Conservation (phyloP, 352 stramenopile species). For the Globisporangium alternatum region DNA sequence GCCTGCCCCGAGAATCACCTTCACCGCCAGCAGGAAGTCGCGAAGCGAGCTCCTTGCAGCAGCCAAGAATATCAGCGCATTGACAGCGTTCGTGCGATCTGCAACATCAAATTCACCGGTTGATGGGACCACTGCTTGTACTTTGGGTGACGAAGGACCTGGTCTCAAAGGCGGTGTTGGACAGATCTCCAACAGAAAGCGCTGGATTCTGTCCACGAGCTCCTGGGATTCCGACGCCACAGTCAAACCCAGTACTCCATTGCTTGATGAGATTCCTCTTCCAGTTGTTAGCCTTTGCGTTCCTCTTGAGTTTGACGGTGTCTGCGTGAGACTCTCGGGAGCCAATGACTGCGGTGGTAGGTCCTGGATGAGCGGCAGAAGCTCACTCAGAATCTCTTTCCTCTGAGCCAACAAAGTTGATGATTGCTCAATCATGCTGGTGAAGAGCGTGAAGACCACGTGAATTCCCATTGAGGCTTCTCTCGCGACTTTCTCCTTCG, state of each 20-base stretch:
- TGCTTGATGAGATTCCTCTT: neutral
- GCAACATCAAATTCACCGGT: constrained; percentile 29
- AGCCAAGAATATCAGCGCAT: constrained; percentile 53
- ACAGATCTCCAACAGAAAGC: constrained; percentile 45
- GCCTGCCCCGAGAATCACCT: constrained; percentile 45
- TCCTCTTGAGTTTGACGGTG: neutral
- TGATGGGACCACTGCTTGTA: constrained; percentile 23
- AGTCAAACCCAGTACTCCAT: constrained; percentile 7
- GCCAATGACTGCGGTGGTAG: constrained; percentile 42
- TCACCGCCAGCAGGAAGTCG: constrained; percentile 55
- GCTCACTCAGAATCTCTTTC: constrained; percentile 43
- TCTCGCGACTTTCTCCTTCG: constrained; percentile 27
- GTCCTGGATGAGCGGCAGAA: constrained; percentile 36
- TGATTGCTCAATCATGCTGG: constrained; percentile 24
- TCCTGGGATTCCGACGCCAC: constrained; percentile 9
- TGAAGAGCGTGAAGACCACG: constrained; percentile 35
- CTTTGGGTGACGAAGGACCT: constrained; percentile 31
- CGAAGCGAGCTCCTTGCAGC: constrained; percentile 43
- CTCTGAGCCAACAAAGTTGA: constrained; percentile 21
- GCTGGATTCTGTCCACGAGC: constrained; percentile 39
- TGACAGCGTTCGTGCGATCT: constrained; percentile 49
- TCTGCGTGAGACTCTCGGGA: neutral
- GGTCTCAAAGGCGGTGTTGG: constrained; percentile 12
- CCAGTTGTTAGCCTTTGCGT: neutral
- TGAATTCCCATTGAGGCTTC: constrained; percentile 48